Evolutionary conservation across 140 eudicot species (phyloP), one percentile per base, ranked within the genome.

Genomic region (Eryngium alpinum): DNA sequence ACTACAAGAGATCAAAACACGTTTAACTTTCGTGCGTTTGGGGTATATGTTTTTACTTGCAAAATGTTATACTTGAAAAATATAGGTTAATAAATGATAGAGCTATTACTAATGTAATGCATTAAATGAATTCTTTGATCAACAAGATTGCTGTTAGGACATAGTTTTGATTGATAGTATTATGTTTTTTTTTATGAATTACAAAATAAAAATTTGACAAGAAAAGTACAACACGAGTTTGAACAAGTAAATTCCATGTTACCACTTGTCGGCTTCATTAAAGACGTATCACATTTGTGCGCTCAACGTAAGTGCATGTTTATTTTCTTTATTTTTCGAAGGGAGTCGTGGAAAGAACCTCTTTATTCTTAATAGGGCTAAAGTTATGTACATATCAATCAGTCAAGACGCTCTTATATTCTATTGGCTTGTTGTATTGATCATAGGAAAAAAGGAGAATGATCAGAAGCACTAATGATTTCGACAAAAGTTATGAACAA

Each of bases 71-170:
- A 78, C 43, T 74, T 84, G 70, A 24, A 56, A 80, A 18, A 75
- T 28, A 19, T 17, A 63, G 84, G 53, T 53, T 59, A 49, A 77
- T 29, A 56, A 71, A 67, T 81, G 67, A 43, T 65, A 33, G 63
- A 65, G 22, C 33, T 74, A 85, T 83, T 73, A 76, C 78, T 79
- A 33, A 76, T 79, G 63, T 72, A 80, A 83, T 25, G 56, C 44
- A 72, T 67, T 66, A 67, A 74, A 63, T 74, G 75, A 28, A 78
- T 75, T 56, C 83, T 72, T 75, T 79, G 85, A 80, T 84, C 84
- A 81, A 73, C 57, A 81, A 88, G 77, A 52, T 60, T 51, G 72
- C 34, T 62, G 50, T 27, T 86, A 77, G 85, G 80, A 89, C 75
- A 72, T 22, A 57, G 63, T 85, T 71, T 72, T 73, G 75, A 81